A percentile compares a stretch with the other conserved stretches of the same genome.
Conservation (phyloP, 1,284 basidiomycete genomes). For the Sanghuangporus baumii region DNA sequence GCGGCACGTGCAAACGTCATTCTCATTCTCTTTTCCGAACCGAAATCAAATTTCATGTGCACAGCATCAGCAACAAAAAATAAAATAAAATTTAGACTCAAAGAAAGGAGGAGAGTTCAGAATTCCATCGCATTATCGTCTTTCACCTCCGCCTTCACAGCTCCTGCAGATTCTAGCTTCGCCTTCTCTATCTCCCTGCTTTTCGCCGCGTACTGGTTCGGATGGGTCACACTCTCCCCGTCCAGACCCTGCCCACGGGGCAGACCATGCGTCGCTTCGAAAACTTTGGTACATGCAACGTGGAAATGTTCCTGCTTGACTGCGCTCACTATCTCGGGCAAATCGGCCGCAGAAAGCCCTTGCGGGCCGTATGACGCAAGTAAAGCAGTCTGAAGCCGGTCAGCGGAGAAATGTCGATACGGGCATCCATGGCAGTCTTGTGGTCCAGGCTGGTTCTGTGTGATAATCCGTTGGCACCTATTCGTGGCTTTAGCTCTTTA, state of each 20-base stretch:
- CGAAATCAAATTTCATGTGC: neutral
- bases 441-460: constrained; percentile 66
- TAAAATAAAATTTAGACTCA: constrained; percentile 3
- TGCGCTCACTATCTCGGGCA: constrained; percentile 81
- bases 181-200: constrained; percentile 62
- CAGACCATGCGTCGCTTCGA: constrained; percentile 84
- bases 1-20: neutral
- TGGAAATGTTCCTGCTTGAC: constrained; percentile 89
- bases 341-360: constrained; percentile 57
- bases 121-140: constrained; percentile 11
- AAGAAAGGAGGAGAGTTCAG: constrained; percentile 1
- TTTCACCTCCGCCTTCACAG: constrained; percentile 8
- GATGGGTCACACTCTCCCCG: constrained; percentile 91
- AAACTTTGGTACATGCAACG: constrained; percentile 95
- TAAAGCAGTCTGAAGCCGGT: constrained; percentile 80
- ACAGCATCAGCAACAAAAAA: neutral
- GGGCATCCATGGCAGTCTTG: constrained; percentile 90
- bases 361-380: constrained; percentile 67
- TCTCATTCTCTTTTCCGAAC: neutral
- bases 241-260: constrained; percentile 49
- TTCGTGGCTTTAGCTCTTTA: constrained; percentile 8
- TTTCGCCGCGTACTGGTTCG: constrained; percentile 78
- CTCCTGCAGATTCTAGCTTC: constrained; percentile 19
- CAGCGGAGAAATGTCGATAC: constrained; percentile 85
- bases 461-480: constrained; percentile 91